Percentiles rank a stretch among this genome's conserved stretches.
Evolutionary conservation across 306 rosid species (phyloP).

Genomic region (Geum urbanum): DNA sequence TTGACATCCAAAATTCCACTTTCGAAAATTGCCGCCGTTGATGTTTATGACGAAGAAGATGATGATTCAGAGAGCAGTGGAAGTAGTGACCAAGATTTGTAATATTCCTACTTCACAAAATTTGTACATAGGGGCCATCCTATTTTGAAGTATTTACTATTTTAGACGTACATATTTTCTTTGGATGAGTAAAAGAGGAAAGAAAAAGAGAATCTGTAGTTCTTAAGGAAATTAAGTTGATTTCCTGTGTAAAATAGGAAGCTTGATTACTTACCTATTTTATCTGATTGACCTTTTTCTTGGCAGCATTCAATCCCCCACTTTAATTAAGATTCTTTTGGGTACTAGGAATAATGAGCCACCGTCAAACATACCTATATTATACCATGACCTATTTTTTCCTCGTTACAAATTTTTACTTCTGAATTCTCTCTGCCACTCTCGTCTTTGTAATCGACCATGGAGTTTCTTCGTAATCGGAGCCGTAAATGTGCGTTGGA

Average conservation of each 20-base stretch:
- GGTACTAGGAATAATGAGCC: neutral
- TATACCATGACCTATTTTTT: neutral
- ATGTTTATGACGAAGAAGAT: conserved; percentile 38
- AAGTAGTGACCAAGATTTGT: conserved; percentile 44
- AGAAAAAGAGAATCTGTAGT: too few relatives aligned
- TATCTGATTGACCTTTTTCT: neutral
- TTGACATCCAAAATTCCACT: conserved; percentile 59
- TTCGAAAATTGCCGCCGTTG: conserved; percentile 69
- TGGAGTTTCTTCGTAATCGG: too few relatives aligned
- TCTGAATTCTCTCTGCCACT: too few relatives aligned
- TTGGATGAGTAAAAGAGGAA: too few relatives aligned
- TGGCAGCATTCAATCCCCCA: too few relatives aligned
- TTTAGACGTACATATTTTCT: neutral
- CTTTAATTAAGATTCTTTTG: too few relatives aligned
- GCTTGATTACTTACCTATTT: neutral
- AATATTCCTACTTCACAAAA: neutral
- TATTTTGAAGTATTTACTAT: neutral
- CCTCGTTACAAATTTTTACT: too few relatives aligned
- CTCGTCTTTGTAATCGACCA: too few relatives aligned
- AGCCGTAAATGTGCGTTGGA: too few relatives aligned
- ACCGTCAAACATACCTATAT: neutral
- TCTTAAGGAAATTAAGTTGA: neutral
- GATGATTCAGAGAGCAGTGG: conserved; percentile 15
- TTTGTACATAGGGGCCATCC: conserved; percentile 18
- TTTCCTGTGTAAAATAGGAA: neutral